Evolutionary conservation across 2,329 filamentous ascomycete species (phyloP).

Genomic region (Aspergillus ochraceus): DNA sequence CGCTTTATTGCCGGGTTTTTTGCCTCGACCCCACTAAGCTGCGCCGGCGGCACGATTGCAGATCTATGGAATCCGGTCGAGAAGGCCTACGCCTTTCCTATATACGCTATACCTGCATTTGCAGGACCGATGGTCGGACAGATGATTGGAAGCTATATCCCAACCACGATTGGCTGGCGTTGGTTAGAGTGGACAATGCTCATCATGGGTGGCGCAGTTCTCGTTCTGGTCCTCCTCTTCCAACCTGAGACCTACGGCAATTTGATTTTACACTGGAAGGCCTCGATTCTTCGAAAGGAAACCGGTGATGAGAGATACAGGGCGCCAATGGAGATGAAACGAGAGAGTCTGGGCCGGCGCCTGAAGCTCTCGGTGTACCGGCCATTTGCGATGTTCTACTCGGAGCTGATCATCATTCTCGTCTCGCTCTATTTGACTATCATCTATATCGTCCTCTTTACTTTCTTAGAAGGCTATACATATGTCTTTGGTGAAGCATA

Average conservation of each 20-base stretch:
- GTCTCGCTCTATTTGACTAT: slow-evolving; percentile 28
- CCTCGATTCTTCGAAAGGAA: slow-evolving; percentile 35
- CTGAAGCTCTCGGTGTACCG: slow-evolving; percentile 35
- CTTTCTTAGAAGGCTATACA: slow-evolving; percentile 47
- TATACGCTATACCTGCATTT: slow-evolving; percentile 51
- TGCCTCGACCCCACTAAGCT: slow-evolving; percentile 46
- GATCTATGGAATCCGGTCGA: slow-evolving; percentile 51
- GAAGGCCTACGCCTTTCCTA: slow-evolving; percentile 50
- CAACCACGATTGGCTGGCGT: slow-evolving; percentile 26
- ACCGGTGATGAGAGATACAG: slow-evolving; percentile 49
- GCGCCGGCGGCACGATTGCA: slow-evolving; percentile 45
- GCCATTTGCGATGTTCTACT: slow-evolving; percentile 48
- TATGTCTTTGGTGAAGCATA: slow-evolving; percentile 54
- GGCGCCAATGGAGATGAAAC: slow-evolving; percentile 42
- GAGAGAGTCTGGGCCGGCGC: slow-evolving; percentile 39
- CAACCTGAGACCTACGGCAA: slow-evolving; percentile 53
- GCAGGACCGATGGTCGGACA: slow-evolving; percentile 26
- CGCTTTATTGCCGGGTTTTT: slow-evolving; percentile 53
- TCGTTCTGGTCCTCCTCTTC: slow-evolving; percentile 42
- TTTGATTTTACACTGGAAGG: slow-evolving; percentile 47
- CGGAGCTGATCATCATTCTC: slow-evolving; percentile 37
- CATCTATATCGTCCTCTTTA: slow-evolving; percentile 34
- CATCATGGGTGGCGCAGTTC: slow-evolving; percentile 36
- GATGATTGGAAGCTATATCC: slow-evolving; percentile 23
- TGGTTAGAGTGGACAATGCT: slow-evolving; percentile 50